A percentile compares a stretch with the other conserved stretches of the same genome.
These are phyloP conservation scores for Rubroboletus pulcherrimus DNA, from an alignment of 768 basidiomycete genomes.

Conservation along the genomic window DNA sequence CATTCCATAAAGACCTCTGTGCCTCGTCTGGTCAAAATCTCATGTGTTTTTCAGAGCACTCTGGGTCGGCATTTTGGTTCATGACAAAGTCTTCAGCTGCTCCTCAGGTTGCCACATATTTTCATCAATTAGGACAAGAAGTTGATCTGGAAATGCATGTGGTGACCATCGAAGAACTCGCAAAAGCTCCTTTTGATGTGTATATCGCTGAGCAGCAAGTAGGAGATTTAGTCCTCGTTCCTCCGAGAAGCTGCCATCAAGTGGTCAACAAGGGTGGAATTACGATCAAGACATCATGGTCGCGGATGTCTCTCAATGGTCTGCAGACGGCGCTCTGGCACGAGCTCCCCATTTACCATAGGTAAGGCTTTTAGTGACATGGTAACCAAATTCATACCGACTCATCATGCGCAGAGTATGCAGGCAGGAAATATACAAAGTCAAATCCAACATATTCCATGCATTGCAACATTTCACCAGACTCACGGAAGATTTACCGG, in stretches of 20 bases:
- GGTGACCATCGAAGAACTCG: slow-evolving; percentile 59
- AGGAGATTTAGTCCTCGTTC: slow-evolving; percentile 79
- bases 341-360: slow-evolving; percentile 76
- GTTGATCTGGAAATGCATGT: slow-evolving; percentile 74
- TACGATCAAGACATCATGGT: slow-evolving; percentile 84
- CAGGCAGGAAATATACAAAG: slow-evolving; percentile 69
- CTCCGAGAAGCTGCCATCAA: slow-evolving; percentile 79
- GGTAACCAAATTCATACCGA: neutral
- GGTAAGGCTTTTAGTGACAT: slow-evolving; percentile 41
- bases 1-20: slow-evolving; percentile 82
- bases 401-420: slow-evolving; percentile 55
- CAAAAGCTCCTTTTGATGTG: slow-evolving; percentile 61
- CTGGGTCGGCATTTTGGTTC: slow-evolving; percentile 80
- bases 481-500: slow-evolving; percentile 7
- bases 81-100: slow-evolving; percentile 69
- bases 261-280: slow-evolving; percentile 79
- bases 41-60: slow-evolving; percentile 76
- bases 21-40: slow-evolving; percentile 83
- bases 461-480: slow-evolving; percentile 40
- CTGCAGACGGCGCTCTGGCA: slow-evolving; percentile 58
- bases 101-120: slow-evolving; percentile 52
- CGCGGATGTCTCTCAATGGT: slow-evolving; percentile 71
- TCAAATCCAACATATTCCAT: slow-evolving; percentile 63
- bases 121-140: slow-evolving; percentile 40
- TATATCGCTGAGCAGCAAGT: slow-evolving; percentile 70